Base-by-base conservation (phyloP, 371 early-diverging fungal species). In the Rhizopus delemar region DNA sequence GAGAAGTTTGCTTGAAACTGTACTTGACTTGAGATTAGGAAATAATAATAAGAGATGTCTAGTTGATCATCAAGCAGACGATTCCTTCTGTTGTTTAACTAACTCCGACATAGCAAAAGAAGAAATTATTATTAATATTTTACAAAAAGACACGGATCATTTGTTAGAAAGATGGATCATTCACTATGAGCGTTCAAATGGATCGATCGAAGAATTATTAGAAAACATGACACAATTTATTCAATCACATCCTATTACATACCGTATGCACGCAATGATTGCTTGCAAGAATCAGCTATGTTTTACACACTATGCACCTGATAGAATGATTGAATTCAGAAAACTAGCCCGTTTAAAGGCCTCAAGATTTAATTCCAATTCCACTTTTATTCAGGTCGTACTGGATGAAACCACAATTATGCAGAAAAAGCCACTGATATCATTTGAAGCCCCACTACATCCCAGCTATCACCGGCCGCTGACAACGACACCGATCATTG, bases 281-380 rank as follows among this genome's bases (percentile, higher is more conserved):
- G 48, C 15, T 35, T 38, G 3, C 28, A 46, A 32, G 57, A 45
- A 46, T 68, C 56, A 53, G 51, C 72, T 60, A 56, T 80, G 66
- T 63, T 78, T 69, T 68, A 76, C 64, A 7, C 45, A 51, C 46
- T 41, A 32, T 9, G 69, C 73, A 0, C 59, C 12, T 29, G 48
- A 60, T 33, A 39, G 38, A 9, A 45, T n/a, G 15, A 57, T 74
- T 36, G 83, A 83, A 54, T 83, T 80, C 46, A 66, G 67, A 22
- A 56, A 63, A 32, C 65, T 69, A 5, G 76, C 81, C 15, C 74
- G 73, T 5, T 65, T 83, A 33, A 73, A 77, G 41, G 66, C 73
- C 22, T 60, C 73, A 38, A 68, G 69, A 41, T 83, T 77, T 53
- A 66, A 72, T 32, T 70, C 69, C 4, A 57, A 69, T 8, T 57